Conservation (phyloP, 345 rosid genomes). For the Hirschfeldia incana region DNA sequence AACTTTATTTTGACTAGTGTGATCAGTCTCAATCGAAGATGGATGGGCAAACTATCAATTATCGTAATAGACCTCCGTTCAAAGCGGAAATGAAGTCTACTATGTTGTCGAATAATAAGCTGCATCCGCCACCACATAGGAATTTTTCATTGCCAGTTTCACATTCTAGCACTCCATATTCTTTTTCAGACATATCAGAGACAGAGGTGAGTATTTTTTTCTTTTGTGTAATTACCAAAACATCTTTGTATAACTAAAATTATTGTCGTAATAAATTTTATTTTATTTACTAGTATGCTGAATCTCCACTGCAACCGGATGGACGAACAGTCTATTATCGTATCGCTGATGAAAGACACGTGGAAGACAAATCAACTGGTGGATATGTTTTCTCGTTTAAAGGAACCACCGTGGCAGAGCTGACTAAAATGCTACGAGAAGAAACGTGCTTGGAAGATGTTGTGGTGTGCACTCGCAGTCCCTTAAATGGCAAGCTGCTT, state of each 20-base stretch:
- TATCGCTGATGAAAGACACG: conserved; percentile 78
- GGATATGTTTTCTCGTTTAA: conserved; percentile 65
- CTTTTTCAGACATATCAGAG: neutral
- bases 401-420: conserved; percentile 71
- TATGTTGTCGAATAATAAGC: neutral
- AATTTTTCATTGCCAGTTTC: conserved; percentile 8
- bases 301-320: conserved; percentile 1
- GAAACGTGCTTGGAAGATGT: conserved; percentile 65
- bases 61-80: neutral
- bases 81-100: neutral
- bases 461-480: conserved; percentile 84
- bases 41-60: neutral
- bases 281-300: neutral
- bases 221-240: neutral
- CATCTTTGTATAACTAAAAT: neutral
- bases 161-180: conserved; percentile 23
- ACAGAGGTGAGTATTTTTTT: neutral
- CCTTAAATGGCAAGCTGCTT: conserved; percentile 74
- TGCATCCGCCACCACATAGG: neutral
- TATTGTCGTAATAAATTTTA: neutral
- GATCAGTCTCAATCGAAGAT: neutral
- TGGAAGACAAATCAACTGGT: conserved; percentile 59
- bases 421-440: conserved; percentile 67
- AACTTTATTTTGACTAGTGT: neutral
- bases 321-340: conserved; percentile 1